Percentiles rank a stretch among this genome's conserved stretches.
These are phyloP conservation scores for Kalmusia sp. DNA, from an alignment of 2,329 filamentous ascomycete genomes.

Conservation along the genomic window DNA sequence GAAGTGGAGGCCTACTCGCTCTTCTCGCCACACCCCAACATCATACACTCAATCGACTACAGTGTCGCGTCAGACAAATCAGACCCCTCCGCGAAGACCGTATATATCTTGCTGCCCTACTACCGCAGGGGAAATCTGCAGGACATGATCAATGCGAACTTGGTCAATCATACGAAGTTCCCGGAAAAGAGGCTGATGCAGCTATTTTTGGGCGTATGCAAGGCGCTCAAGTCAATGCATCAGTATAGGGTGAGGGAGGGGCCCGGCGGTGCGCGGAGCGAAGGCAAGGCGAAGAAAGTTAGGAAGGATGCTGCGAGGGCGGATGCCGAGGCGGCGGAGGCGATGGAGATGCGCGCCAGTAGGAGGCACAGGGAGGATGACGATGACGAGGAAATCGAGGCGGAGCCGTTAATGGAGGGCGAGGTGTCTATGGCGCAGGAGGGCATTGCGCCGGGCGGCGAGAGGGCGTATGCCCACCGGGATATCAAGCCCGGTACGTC, in stretches of 20 bases:
- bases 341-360: constrained; percentile 51
- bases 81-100: constrained; percentile 80
- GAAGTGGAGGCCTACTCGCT: constrained; percentile 97
- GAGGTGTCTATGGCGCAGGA: constrained; percentile 74
- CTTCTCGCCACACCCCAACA: constrained; percentile 81
- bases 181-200: constrained; percentile 88
- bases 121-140: constrained; percentile 95
- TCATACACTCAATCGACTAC: constrained; percentile 87
- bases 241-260: constrained; percentile 74
- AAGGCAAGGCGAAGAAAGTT: constrained; percentile 62
- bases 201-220: constrained; percentile 90
- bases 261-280: constrained; percentile 57
- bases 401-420: constrained; percentile 82
- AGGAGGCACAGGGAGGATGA: constrained; percentile 53
- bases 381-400: constrained; percentile 76
- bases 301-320: constrained; percentile 62
- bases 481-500: constrained; percentile 92
- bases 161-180: constrained; percentile 92
- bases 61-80: constrained; percentile 75
- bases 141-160: constrained; percentile 97
- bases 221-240: constrained; percentile 89
- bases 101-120: constrained; percentile 95
- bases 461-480: constrained; percentile 86
- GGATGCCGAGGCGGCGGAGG: constrained; percentile 50
- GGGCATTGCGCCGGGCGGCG: constrained; percentile 71